Conservation (phyloP, 192 early-diverging fungal genomes). For the Diversispora epigaea region DNA sequence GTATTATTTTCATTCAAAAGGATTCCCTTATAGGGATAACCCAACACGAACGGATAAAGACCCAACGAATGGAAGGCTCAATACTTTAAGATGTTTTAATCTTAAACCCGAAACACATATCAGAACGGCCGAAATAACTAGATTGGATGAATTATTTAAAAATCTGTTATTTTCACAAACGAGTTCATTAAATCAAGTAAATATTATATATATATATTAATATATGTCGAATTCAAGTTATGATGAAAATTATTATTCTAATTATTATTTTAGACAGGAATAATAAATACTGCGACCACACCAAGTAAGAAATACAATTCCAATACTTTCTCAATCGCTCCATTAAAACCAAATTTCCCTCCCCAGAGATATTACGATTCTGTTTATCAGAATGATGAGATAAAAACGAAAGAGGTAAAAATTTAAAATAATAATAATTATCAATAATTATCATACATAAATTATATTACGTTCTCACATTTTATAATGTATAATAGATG, state of each 20-base stretch:
- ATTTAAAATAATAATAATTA: neutral
- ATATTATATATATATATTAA: neutral
- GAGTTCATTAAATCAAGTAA: neutral
- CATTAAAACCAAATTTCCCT: neutral
- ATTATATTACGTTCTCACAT: neutral
- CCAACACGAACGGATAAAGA: neutral
- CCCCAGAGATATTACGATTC: neutral
- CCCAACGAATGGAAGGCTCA: neutral
- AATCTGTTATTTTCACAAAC: neutral
- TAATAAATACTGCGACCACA: too few species aligned
- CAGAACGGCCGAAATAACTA: neutral
- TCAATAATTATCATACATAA: neutral
- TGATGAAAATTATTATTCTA: neutral
- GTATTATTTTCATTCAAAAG: slow-evolving; percentile 1
- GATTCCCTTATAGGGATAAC: neutral
- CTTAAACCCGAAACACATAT: neutral
- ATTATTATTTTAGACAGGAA: neutral
- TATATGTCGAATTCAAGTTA: neutral
- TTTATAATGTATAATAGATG: neutral
- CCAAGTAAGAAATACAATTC: too few species aligned
- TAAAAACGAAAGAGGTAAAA: neutral
- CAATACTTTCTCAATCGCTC: neutral
- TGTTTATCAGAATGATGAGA: neutral
- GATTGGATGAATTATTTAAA: neutral
- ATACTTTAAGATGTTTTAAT: neutral